Evolutionary conservation across 169 alveolate genomes (phyloP).

Genomic region (Babesia ovis): DNA sequence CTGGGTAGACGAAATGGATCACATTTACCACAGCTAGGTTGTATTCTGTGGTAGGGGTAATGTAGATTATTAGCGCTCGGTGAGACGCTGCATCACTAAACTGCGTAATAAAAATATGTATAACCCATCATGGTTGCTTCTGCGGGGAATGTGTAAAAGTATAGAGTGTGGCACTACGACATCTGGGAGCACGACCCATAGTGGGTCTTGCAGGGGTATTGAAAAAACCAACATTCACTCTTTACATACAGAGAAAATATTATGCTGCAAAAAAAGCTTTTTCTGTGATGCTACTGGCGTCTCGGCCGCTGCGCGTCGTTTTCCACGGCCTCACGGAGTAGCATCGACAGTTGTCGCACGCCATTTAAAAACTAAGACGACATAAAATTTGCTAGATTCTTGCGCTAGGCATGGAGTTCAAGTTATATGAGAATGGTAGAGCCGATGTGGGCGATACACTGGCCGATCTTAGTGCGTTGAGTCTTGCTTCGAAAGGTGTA

Average conservation of each 20-base stretch:
- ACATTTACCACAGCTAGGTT: too few relatives aligned
- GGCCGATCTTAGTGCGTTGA: conserved; percentile 14
- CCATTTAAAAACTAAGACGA: not conserved
- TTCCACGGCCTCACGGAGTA: conserved; percentile 9
- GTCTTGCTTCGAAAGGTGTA: not conserved
- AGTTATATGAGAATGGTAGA: not conserved
- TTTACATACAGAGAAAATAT: too few relatives aligned
- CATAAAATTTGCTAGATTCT: not conserved
- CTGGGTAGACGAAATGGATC: too few relatives aligned
- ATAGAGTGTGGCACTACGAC: not conserved
- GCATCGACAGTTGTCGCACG: not conserved
- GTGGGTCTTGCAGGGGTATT: too few relatives aligned
- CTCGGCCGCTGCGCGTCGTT: conserved; percentile 1
- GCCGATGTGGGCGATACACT: conserved; percentile 22
- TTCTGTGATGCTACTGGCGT: not conserved
- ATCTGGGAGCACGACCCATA: too few relatives aligned
- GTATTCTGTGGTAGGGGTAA: too few relatives aligned
- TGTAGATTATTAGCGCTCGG: too few relatives aligned
- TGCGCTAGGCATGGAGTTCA: not conserved
- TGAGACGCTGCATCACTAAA: too few relatives aligned
- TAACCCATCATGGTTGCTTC: not conserved
- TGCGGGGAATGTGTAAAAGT: not conserved
- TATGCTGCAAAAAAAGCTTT: not conserved
- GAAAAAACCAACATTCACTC: too few relatives aligned
- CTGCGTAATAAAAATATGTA: not conserved